Evolutionary conservation across 106 monocot species (phyloP).

Genomic region (Dendrobium catenatum): DNA sequence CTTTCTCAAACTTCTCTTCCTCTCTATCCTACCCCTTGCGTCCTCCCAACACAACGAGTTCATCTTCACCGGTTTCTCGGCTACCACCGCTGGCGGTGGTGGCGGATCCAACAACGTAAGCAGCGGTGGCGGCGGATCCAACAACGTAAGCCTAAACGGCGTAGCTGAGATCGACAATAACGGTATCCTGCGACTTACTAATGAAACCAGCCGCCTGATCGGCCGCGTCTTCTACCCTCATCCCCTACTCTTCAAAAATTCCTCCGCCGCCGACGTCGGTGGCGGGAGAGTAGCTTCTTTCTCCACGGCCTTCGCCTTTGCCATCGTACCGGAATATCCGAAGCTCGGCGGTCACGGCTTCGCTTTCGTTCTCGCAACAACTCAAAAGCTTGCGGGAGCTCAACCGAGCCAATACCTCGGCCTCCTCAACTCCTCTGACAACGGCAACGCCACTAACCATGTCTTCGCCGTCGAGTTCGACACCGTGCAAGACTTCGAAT

Average conservation of each 20-base stretch:
- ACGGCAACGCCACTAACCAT: conserved; percentile 17
- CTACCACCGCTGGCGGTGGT: background rate
- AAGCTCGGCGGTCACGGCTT: conserved; percentile 15
- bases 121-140: background rate
- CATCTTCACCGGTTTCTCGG: conserved; percentile 16
- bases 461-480: conserved; percentile 20
- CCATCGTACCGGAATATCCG: conserved; percentile 13
- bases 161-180: conserved; percentile 9
- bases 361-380: conserved; percentile 17
- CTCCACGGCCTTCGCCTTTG: conserved; percentile 25
- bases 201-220: conserved; percentile 23
- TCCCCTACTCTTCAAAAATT: conserved; percentile 9
- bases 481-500: conserved; percentile 26
- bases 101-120: conserved; percentile 6
- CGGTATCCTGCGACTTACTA: conserved; percentile 19
- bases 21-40: background rate
- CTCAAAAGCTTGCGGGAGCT: conserved; percentile 4
- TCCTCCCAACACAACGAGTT: conserved; percentile 10
- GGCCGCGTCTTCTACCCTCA: conserved; percentile 21
- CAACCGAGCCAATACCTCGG: conserved; percentile 17
- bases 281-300: conserved; percentile 10
- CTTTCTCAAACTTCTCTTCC: background rate
- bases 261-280: conserved; percentile 1
- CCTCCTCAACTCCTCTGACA: conserved; percentile 12
- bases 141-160: conserved; percentile 15